These are phyloP conservation scores for Candida sojae DNA, from an alignment of 1,139 yeast genomes.

Conservation along the genomic window DNA sequence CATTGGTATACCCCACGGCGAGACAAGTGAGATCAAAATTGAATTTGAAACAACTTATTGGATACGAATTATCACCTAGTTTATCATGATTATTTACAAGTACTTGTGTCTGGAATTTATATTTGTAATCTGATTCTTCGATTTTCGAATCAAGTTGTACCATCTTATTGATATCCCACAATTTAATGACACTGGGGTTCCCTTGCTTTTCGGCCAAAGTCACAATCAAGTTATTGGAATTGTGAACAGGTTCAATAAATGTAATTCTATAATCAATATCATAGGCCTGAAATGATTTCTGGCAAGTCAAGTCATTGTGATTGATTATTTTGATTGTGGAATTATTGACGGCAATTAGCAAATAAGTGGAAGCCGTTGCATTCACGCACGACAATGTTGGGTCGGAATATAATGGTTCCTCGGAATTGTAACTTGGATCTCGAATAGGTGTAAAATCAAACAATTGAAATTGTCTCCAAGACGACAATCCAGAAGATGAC, in stretches of 20 bases:
- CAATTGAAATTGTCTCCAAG: conserved; percentile 89
- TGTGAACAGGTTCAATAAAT: conserved; percentile 46
- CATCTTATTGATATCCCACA: conserved; percentile 69
- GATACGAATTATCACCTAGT: conserved; percentile 56
- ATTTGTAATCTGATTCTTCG: conserved; percentile 25
- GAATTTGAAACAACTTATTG: conserved; percentile 66
- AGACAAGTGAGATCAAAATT: conserved; percentile 62
- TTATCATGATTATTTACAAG: conserved; percentile 6
- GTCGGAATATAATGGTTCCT: conserved; percentile 75
- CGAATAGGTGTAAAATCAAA: conserved; percentile 81
- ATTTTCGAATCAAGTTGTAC: conserved; percentile 37
- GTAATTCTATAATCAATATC: conserved; percentile 65
- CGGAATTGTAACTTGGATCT: conserved; percentile 74
- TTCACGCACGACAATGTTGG: conserved; percentile 65
- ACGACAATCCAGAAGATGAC: conserved; percentile 23
- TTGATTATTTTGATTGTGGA: conserved; percentile 60
- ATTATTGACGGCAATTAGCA: conserved; percentile 60
- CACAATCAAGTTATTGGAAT: conserved; percentile 49
- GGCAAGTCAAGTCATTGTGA: conserved; percentile 24
- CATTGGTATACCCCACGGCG: conserved; percentile 87
- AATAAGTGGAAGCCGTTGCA: conserved; percentile 46
- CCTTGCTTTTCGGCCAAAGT: conserved; percentile 80
- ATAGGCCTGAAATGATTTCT: conserved; percentile 61
- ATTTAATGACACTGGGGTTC: conserved; percentile 60
- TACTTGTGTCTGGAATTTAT: conserved; percentile 15